Evolutionary conservation across 306 rosid species (phyloP).

Genomic region (Citrullus mucosospermus): DNA sequence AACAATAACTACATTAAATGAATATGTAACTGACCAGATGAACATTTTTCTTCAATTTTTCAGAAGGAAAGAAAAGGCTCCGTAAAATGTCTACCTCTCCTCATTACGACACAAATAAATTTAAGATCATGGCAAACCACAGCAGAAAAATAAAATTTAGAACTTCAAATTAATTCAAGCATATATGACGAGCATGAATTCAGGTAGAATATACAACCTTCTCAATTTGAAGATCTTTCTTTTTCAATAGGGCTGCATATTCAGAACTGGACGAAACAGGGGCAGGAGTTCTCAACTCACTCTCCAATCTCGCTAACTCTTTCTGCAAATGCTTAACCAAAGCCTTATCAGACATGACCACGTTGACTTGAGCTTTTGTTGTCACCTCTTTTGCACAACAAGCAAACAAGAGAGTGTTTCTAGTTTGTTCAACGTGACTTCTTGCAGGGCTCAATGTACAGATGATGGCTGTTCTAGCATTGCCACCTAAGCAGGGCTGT

Average conservation of each 20-base stretch:
- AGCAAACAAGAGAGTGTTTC: constrained; percentile 97
- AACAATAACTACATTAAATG: neutral
- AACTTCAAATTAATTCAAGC: neutral
- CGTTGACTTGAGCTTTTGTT: constrained; percentile 95
- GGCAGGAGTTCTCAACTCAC: constrained; percentile 70
- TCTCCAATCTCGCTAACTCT: constrained; percentile 92
- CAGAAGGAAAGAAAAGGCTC: neutral
- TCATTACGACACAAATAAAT: neutral
- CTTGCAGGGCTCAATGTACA: constrained; percentile 98
- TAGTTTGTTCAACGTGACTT: constrained; percentile 91
- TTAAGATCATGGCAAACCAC: neutral
- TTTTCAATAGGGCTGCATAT: constrained; percentile 55
- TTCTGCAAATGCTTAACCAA: constrained; percentile 92
- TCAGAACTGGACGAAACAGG: constrained; percentile 51
- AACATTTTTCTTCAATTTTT: neutral
- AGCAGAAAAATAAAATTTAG: neutral
- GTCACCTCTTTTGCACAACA: constrained; percentile 97
- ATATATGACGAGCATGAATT: neutral
- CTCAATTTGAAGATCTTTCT: constrained; percentile 90
- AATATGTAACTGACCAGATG: neutral
- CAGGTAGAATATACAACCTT: constrained; percentile 42
- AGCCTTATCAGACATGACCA: constrained; percentile 97
- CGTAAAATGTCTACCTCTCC: neutral
- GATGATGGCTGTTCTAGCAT: constrained; percentile 96
- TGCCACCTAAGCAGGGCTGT: constrained; percentile 96